Base-by-base conservation (phyloP, 2,329 filamentous ascomycete genomes). In the Calonectria crousiana region DNA sequence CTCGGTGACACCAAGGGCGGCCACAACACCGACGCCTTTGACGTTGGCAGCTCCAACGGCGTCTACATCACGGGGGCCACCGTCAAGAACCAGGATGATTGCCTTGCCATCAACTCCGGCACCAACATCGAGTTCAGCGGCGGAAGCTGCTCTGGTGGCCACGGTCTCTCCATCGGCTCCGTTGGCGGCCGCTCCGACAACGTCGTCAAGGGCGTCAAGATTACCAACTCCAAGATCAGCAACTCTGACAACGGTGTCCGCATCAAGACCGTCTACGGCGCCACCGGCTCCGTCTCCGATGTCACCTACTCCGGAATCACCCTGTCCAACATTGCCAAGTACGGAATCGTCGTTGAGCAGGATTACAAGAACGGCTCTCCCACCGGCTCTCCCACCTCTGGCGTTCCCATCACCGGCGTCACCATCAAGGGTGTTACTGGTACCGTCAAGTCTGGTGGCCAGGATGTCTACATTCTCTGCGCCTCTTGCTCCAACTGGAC, bases 31-130 rank as follows among this genome's bases (percentile, higher is more conserved):
- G 90, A 92, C 78, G 90, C 87, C 1, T 92, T 92, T 76, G 90
- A 92, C 71, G 86, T 92, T 66, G 88, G 89, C 60, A 84, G 81
- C 47, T 89, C 87, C 38, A 84, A 79, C 30, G 85, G 85, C 51
- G 85, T 92, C 36, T 86, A 84, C 71, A 91, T 92, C 73, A 85
- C 84, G 30, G 87, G 87, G 51, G 89, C 89, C 41, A 86, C 84
- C 38, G 86, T 92, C 70, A 87, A 89, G 80, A 92, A 92, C 84
- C 90, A 92, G 83, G 90, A 92, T 74, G 90, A 92, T 79, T 92
- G 90, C 76, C 84, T 92, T 16, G 90, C 90, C 26, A 80, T 90
- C 74, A 92, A 91, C 84, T 90, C 88, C 3, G 88, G 88, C 1
- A 85, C 82, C 52, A 53, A 88, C 78, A 89, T 89, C 74, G 85